phyloP scores from a whole-genome alignment of 129 eudicot species.

The Daucus carota region DH1_v3.0 NC_030383.2:55222501-55223000 shows the following conservation, averaged over 20 bases:
- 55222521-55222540: not conserved
- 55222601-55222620: conserved; percentile 81
- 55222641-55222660: conserved; percentile 85
- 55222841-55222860: not conserved
- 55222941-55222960: too few species aligned
- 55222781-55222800: not conserved
- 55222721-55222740: not conserved
- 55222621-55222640: conserved; percentile 87
- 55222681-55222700: conserved; percentile 94
- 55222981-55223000: too few species aligned
- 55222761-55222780: not conserved
- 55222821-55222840: not conserved
- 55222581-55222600: conserved; percentile 94
- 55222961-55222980: too few species aligned
- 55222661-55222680: conserved; percentile 95
- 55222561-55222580: conserved; percentile 66
- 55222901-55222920: too few species aligned
- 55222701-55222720: conserved; percentile 30
- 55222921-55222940: too few species aligned
- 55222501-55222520: conserved; percentile 1
- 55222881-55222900: too few species aligned
- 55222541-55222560: not conserved
- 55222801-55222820: not conserved
- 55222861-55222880: too few species aligned
- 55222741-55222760: not conserved